These are phyloP conservation scores for Cyberlindnera xishuangbannaensis DNA, from an alignment of 805 yeast species.

Conservation along the genomic window DNA sequence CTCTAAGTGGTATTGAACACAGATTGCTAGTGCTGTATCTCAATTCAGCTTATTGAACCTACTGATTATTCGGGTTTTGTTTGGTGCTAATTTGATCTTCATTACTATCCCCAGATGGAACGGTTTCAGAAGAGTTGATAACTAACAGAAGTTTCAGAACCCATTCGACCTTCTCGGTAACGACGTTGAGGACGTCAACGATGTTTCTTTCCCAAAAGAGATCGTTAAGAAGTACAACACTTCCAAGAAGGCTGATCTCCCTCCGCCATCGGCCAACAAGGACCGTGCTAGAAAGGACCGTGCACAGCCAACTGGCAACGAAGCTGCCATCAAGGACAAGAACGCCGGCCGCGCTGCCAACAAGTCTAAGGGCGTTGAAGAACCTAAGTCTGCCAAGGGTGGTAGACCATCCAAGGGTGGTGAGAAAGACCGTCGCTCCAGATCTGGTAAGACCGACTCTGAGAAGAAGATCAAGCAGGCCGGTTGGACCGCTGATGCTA, in stretches of 20 bases:
- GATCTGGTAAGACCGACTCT: conserved; percentile 78
- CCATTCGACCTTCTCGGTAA: conserved; percentile 79
- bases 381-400: conserved; percentile 54
- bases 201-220: conserved; percentile 60
- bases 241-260: conserved; percentile 78
- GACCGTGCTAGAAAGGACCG: conserved; percentile 69
- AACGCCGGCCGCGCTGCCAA: conserved; percentile 61
- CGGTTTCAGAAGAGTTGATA: background rate
- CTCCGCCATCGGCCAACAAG: conserved; percentile 80
- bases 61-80: too few relatives aligned
- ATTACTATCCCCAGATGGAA: background rate
- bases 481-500: conserved; percentile 83
- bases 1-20: too few relatives aligned
- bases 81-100: background rate
- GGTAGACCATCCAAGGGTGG: conserved; percentile 37
- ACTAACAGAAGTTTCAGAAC: conserved; percentile 39
- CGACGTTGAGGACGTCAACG: conserved; percentile 75
- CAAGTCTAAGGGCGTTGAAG: conserved; percentile 43
- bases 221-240: conserved; percentile 77
- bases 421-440: conserved; percentile 76
- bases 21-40: too few relatives aligned
- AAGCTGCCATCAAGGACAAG: conserved; percentile 76
- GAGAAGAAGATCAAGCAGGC: conserved; percentile 70
- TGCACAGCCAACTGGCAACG: conserved; percentile 75
- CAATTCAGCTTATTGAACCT: too few relatives aligned